Conservation (phyloP, 345 rosid species). For the Arabidopsis thaliana region DNA sequence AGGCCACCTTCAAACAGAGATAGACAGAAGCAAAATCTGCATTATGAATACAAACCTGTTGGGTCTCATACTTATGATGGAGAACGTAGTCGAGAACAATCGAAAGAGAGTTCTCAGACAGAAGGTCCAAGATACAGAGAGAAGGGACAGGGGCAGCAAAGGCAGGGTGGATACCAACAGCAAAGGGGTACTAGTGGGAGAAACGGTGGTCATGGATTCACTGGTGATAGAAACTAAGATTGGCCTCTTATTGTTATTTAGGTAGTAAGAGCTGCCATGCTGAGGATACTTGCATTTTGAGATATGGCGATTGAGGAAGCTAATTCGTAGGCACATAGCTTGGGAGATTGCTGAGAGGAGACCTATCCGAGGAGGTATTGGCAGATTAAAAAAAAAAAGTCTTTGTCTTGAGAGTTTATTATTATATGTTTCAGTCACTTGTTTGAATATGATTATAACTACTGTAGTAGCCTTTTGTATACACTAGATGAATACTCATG, state of each 20-base stretch:
- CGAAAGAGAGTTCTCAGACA: conserved; percentile 58
- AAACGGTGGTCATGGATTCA: conserved; percentile 52
- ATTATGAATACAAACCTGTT: conserved; percentile 85
- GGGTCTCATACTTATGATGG: conserved; percentile 52
- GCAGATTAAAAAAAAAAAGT: conserved; percentile 27
- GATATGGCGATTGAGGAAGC: conserved; percentile 35
- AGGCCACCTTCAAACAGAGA: conserved; percentile 59
- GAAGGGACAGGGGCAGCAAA: conserved; percentile 62
- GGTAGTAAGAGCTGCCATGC: conserved; percentile 35
- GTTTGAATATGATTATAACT: conserved; percentile 30
- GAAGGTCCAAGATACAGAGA: conserved; percentile 66
- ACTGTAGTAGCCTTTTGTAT: conserved; percentile 33
- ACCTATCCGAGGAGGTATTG: conserved; percentile 33
- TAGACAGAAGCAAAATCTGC: conserved; percentile 64
- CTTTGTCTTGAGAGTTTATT: neutral
- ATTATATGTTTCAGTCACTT: conserved; percentile 21
- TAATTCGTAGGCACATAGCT: conserved; percentile 25
- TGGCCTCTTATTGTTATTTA: conserved; percentile 29
- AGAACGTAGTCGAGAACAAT: conserved; percentile 52
- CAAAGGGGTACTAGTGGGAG: conserved; percentile 52
- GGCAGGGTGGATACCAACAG: conserved; percentile 68
- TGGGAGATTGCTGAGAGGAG: conserved; percentile 15
- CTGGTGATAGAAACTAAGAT: conserved; percentile 39
- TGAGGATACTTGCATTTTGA: conserved; percentile 32
- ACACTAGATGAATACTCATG: neutral